Evolutionary conservation across 768 basidiomycete genomes (phyloP).

Genomic region (Amanita molliuscula): DNA sequence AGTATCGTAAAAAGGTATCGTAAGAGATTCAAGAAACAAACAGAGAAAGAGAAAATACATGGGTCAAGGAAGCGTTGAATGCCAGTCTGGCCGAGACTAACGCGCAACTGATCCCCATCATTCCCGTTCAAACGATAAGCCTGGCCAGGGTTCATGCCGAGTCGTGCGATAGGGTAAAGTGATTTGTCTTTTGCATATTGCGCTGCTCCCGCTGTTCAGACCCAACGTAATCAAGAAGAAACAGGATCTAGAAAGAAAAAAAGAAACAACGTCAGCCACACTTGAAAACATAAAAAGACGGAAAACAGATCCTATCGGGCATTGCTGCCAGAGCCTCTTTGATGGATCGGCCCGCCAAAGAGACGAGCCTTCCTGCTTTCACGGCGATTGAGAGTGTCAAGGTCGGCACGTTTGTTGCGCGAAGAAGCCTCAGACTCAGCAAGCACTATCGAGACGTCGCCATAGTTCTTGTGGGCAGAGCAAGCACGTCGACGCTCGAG

Average conservation of each 20-base stretch:
- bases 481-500: too few species aligned
- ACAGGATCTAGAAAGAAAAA: too few species aligned
- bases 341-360: not conserved
- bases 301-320: not conserved
- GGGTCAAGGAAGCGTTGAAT: not conserved
- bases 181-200: not conserved
- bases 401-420: not conserved
- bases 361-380: not conserved
- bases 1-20: not conserved
- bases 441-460: too few species aligned
- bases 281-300: not conserved
- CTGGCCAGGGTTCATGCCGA: not conserved
- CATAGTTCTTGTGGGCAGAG: too few species aligned
- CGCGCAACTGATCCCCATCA: not conserved
- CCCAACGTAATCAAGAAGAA: too few species aligned
- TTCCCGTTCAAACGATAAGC: not conserved
- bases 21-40: not conserved
- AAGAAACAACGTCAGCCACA: not conserved
- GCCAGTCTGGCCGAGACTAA: not conserved
- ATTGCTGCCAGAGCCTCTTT: not conserved
- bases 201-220: not conserved
- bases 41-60: not conserved
- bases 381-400: not conserved
- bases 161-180: not conserved
- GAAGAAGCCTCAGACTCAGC: not conserved